Evolutionary conservation across 768 basidiomycete genomes (phyloP).

Genomic region (Galerina marginata): DNA sequence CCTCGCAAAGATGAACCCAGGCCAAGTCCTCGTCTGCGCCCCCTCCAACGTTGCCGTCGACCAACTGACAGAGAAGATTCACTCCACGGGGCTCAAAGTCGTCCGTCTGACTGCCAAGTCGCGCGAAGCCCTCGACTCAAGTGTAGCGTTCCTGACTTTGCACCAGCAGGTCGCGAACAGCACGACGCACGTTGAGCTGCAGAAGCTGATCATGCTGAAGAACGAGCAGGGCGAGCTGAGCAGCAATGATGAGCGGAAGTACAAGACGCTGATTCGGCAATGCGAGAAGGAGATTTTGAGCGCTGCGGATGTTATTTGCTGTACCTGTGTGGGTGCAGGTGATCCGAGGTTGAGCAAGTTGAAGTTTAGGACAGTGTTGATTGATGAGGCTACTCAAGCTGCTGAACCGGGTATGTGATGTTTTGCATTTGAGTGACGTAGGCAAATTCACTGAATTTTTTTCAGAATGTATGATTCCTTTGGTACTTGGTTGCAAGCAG

Average conservation of each 20-base stretch:
- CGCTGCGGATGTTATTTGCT: constrained; percentile 97
- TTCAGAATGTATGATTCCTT: constrained; percentile 98
- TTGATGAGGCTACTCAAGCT: constrained; percentile 98
- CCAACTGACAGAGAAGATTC: constrained; percentile 98
- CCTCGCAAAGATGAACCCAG: constrained; percentile 99
- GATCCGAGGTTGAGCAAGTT: constrained; percentile 95
- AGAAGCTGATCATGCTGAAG: constrained; percentile 97
- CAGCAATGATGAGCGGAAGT: constrained; percentile 96
- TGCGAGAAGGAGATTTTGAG: constrained; percentile 97
- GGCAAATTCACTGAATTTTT: constrained; percentile 20
- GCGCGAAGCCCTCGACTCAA: constrained; percentile 97
- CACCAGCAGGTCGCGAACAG: constrained; percentile 98
- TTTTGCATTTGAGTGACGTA: constrained; percentile 10
- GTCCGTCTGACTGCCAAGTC: constrained; percentile 98
- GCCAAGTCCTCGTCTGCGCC: constrained; percentile 97
- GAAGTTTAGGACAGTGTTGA: constrained; percentile 98
- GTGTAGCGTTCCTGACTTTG: constrained; percentile 89
- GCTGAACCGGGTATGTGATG: constrained; percentile 83
- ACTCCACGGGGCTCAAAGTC: constrained; percentile 97
- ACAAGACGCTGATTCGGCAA: constrained; percentile 92
- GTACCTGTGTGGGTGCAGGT: constrained; percentile 97
- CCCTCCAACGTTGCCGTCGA: constrained; percentile 99
- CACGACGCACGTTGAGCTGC: constrained; percentile 94
- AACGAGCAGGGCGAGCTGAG: constrained; percentile 97
- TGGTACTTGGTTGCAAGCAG: constrained; percentile 97